Percentiles rank a stretch among this genome's conserved stretches.
phyloP scores from a whole-genome alignment of 495 filamentous ascomycete genomes.

The Penicillium odoratum region DNA sequence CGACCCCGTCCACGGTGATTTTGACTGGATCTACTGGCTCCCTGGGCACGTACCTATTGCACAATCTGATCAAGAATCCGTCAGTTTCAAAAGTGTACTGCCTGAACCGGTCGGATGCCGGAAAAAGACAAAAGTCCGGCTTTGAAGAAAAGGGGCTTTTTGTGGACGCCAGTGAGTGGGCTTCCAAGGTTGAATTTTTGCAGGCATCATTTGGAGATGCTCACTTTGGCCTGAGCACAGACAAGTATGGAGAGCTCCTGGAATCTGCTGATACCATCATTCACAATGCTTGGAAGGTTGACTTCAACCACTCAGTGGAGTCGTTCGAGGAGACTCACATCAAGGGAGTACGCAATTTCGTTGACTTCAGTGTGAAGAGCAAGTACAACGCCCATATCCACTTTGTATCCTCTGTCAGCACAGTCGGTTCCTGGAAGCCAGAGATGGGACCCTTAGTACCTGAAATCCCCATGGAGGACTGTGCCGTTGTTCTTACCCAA shows the following conservation, averaged over 20 bases:
- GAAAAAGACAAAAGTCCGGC: conserved; percentile 19
- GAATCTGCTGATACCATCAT: conserved; percentile 51
- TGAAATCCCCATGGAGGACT: conserved; percentile 48
- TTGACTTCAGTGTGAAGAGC: conserved; percentile 51
- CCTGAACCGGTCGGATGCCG: conserved; percentile 49
- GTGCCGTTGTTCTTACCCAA: conserved; percentile 26
- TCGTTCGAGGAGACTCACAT: conserved; percentile 59
- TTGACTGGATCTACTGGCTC: conserved; percentile 61
- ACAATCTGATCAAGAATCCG: conserved; percentile 36
- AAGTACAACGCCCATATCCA: conserved; percentile 47
- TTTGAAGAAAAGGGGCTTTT: conserved; percentile 25
- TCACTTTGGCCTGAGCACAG: conserved; percentile 47
- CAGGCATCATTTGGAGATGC: conserved; percentile 47
- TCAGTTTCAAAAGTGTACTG: conserved; percentile 53
- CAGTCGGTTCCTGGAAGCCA: conserved; percentile 37
- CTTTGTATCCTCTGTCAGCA: conserved; percentile 58
- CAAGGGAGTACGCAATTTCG: conserved; percentile 50
- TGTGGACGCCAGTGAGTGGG: conserved; percentile 13
- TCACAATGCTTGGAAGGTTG: conserved; percentile 65
- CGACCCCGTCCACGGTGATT: conserved; percentile 26
- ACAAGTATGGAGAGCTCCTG: conserved; percentile 43
- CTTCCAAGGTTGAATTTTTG: conserved; percentile 43
- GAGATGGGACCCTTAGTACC: conserved; percentile 38
- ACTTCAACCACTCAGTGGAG: conserved; percentile 59
- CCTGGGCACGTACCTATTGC: conserved; percentile 57